These are phyloP conservation scores for Fusarium falciforme DNA, from an alignment of 2,329 filamentous ascomycete species.

Conservation along the genomic window DNA sequence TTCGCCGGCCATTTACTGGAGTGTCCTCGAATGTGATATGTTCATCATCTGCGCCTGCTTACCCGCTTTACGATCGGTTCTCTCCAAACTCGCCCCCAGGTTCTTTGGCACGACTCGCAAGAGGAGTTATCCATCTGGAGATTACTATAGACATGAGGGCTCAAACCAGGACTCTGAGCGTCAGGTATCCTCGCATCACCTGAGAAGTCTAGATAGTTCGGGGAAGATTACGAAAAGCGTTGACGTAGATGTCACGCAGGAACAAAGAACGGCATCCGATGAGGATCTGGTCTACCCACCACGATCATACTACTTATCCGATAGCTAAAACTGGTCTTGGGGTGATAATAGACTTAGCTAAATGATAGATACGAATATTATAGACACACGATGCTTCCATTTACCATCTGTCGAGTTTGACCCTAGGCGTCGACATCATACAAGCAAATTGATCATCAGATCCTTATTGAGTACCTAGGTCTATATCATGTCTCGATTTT, in stretches of 20 bases:
- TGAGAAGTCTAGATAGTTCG: neutral
- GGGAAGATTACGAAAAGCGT: slow-evolving; percentile 10
- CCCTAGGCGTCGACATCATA: neutral
- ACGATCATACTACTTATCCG: neutral
- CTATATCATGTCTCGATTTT: neutral
- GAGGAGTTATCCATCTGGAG: slow-evolving; percentile 1
- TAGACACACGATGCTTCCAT: neutral
- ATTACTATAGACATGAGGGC: slow-evolving; percentile 9
- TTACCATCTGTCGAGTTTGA: neutral
- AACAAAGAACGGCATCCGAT: slow-evolving; percentile 6
- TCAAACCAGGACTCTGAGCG: slow-evolving; percentile 7
- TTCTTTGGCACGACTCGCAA: slow-evolving; percentile 12
- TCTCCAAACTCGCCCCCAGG: neutral
- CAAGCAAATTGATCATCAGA: neutral
- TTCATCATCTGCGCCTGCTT: slow-evolving; percentile 20
- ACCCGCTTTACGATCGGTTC: slow-evolving; percentile 6
- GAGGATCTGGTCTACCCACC: slow-evolving; percentile 16
- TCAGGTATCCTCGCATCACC: neutral
- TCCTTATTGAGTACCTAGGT: neutral
- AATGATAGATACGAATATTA: neutral
- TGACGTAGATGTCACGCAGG: neutral
- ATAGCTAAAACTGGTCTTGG: neutral
- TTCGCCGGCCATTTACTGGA: slow-evolving; percentile 18
- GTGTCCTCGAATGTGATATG: slow-evolving; percentile 17
- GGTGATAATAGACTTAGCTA: neutral